Base-by-base conservation (phyloP, 1,284 basidiomycete genomes). In the Thelephora terrestris region DNA sequence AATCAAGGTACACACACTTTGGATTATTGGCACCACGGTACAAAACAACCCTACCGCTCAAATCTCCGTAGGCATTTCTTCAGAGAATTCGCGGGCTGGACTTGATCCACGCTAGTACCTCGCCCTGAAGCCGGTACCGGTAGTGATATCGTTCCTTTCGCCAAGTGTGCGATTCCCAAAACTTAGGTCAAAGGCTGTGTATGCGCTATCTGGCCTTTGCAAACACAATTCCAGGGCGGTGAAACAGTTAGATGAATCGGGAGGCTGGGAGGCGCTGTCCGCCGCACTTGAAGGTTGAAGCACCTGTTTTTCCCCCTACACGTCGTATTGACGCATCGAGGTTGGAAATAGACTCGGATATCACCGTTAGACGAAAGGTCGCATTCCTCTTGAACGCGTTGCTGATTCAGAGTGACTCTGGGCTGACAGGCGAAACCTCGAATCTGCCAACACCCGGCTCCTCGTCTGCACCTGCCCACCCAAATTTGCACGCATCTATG, bases 21-120 rank as follows among this genome's bases (percentile, higher is more conserved):
- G 95, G 95, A 85, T 97, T 7, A 74, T 90, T 17, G 95, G 95
- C 4, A 98, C 95, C 0, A 92, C 95, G 0, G 68, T 95, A 2
- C 94, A 98, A 64, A 98, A 99, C 64, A 99, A 98, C 58, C 87
- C 91, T 4, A 77, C 85, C 47, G 92, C 92, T 0, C 95, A 98
- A 61, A 75, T 79, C 45, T 79, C 85, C 1, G 90, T 96, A 59
- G 58, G 85, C 76, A 17, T 18, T 32, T 42, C 10, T 32, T 42
- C 12, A 48, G 34, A 43, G 23, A 47, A 38, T 45, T 37, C 40
- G 36, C 34, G 14, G 43, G 7, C 20, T 18, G 14, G 14, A 32
- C 12, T 12, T 14, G 12, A 24, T 37, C 20, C 17, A 35, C 32
- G 27, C 3, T 53, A 93, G 91, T 91, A 91, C 61, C 72, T 91